A percentile compares a stretch with the other conserved stretches of the same genome.
Conservation (phyloP, 2,329 filamentous ascomycete species). For the Nakataea oryzae region DNA sequence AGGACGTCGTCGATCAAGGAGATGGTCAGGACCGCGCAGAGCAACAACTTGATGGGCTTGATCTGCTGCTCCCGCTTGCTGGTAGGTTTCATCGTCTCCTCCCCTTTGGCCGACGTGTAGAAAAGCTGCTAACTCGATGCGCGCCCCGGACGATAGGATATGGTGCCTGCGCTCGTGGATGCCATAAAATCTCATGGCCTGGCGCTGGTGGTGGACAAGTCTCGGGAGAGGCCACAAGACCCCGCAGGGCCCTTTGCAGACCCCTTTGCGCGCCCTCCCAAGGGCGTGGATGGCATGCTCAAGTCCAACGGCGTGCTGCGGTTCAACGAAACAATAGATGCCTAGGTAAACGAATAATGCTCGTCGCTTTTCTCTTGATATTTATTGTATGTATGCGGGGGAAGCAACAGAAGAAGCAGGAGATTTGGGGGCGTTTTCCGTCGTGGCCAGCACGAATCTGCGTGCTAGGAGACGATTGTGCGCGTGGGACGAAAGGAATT, state of each 20-base stretch:
- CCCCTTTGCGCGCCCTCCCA: conserved; percentile 53
- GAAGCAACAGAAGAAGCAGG: too few species aligned
- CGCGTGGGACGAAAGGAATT: too few species aligned
- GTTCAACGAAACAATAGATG: conserved; percentile 87
- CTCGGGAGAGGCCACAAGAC: conserved; percentile 40
- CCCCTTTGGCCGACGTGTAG: neutral
- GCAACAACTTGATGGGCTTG: conserved; percentile 96
- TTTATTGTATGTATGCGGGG: too few species aligned
- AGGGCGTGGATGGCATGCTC: conserved; percentile 80
- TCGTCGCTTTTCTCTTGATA: neutral
- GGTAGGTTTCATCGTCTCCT: conserved; percentile 39
- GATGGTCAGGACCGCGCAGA: conserved; percentile 81
- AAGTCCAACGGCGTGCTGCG: conserved; percentile 78
- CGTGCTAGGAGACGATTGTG: too few species aligned
- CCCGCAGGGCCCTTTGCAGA: conserved; percentile 27
- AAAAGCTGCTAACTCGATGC: neutral
- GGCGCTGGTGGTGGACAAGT: conserved; percentile 83
- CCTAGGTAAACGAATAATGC: conserved; percentile 13
- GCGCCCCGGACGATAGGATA: conserved; percentile 50
- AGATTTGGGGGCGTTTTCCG: neutral
- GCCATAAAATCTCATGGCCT: conserved; percentile 91
- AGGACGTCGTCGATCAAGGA: conserved; percentile 85
- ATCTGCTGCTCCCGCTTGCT: conserved; percentile 81
- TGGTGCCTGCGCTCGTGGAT: conserved; percentile 84
- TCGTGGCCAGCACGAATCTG: neutral